phyloP scores from a whole-genome alignment of 1,284 basidiomycete genomes.

The Sporisorium exsertum region DNA sequence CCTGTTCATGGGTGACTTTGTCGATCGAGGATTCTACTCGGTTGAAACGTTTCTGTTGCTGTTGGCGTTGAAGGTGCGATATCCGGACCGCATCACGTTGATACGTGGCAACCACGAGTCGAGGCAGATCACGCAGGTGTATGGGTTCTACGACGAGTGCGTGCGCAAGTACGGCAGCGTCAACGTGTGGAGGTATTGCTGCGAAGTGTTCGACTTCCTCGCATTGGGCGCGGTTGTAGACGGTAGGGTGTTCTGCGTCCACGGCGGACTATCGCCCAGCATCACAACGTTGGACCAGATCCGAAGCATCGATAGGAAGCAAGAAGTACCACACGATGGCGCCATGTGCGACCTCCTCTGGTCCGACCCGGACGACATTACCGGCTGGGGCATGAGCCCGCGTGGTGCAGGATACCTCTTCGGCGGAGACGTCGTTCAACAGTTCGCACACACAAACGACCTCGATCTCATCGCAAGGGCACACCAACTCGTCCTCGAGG shows the following conservation, averaged over 20 bases:
- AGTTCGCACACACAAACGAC: constrained; percentile 89
- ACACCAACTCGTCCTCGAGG: constrained; percentile 96
- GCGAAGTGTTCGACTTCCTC: constrained; percentile 97
- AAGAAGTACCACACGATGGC: constrained; percentile 99
- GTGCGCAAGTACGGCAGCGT: constrained; percentile 93
- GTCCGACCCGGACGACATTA: constrained; percentile 87
- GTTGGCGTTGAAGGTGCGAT: constrained; percentile 94
- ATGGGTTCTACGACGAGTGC: constrained; percentile 99
- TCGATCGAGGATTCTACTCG: constrained; percentile 88
- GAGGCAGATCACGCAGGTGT: constrained; percentile 93
- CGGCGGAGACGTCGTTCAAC: constrained; percentile 89
- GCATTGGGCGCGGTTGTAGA: constrained; percentile 94
- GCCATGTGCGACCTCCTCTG: constrained; percentile 98
- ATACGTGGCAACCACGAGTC: constrained; percentile 99
- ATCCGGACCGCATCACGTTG: constrained; percentile 95
- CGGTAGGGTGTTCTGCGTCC: constrained; percentile 89
- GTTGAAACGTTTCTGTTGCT: constrained; percentile 97
- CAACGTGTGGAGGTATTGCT: constrained; percentile 98
- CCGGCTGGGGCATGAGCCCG: constrained; percentile 87
- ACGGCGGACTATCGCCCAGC: constrained; percentile 84
- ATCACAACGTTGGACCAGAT: constrained; percentile 74
- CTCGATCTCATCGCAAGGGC: constrained; percentile 96
- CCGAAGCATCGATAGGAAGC: constrained; percentile 91
- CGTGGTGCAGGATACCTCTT: constrained; percentile 96
- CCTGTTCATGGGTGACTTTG: constrained; percentile 84